Percentiles rank a stretch among this genome's conserved stretches.
Evolutionary conservation across 345 rosid species (phyloP).

Genomic region (Diplotaxis tenuifolia): DNA sequence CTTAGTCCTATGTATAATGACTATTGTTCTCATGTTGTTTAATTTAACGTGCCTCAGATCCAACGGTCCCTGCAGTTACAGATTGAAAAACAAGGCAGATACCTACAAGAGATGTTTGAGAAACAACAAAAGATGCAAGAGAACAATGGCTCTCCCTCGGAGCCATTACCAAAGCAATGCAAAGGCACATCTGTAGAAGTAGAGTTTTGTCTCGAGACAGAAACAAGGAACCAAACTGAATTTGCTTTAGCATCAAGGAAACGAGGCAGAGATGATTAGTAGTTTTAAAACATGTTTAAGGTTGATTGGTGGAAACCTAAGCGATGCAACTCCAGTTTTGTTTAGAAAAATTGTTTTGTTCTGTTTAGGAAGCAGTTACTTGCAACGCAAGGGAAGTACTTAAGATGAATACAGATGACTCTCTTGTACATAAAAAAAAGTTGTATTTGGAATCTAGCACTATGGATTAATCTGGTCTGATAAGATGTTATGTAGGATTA

Average conservation of each 20-base stretch:
- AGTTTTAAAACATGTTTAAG: neutral
- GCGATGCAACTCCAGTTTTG: neutral
- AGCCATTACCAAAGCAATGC: constrained; percentile 27
- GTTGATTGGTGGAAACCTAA: neutral
- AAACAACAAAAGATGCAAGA: constrained; percentile 50
- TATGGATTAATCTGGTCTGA: neutral
- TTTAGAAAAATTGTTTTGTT: neutral
- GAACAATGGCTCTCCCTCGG: constrained; percentile 39
- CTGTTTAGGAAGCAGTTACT: neutral
- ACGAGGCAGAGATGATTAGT: constrained; percentile 41
- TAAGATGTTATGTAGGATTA: neutral
- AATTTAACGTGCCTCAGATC: constrained; percentile 4
- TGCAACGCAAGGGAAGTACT: neutral
- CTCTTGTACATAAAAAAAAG: neutral
- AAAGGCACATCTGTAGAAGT: constrained; percentile 5
- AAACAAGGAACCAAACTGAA: neutral
- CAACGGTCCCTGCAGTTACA: constrained; percentile 37
- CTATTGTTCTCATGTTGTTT: constrained; percentile 4
- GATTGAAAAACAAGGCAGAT: constrained; percentile 35
- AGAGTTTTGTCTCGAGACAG: neutral
- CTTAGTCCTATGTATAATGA: neutral
- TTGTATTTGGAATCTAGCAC: neutral
- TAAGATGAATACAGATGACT: neutral
- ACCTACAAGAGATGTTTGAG: constrained; percentile 60
- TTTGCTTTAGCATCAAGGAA: constrained; percentile 31